Percentiles rank a stretch among this genome's conserved stretches.
phyloP scores from a whole-genome alignment of 139 green algal species.

The Monoraphidium neglectum region DNA sequence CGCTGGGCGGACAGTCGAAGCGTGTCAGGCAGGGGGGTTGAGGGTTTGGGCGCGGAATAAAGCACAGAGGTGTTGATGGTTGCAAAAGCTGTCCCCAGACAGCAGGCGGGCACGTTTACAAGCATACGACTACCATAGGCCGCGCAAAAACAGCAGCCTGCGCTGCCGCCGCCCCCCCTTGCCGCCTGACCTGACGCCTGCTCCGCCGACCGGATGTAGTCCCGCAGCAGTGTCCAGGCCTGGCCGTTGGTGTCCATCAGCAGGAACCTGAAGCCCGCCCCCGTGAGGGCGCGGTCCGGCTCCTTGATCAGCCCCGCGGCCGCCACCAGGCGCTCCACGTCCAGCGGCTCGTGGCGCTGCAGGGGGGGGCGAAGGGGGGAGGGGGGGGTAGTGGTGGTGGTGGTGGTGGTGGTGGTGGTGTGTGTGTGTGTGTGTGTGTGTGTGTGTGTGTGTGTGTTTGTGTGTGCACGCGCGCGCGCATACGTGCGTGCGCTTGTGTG shows the following conservation, averaged over 20 bases:
- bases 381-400: no score
- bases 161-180: slow-evolving; percentile 31
- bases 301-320: slow-evolving; percentile 43
- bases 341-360: slow-evolving; percentile 22
- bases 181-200: slow-evolving; percentile 12
- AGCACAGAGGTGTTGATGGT: no score
- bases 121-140: slow-evolving; percentile 5
- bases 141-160: neutral
- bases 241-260: slow-evolving; percentile 74
- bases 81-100: neutral
- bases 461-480: no score
- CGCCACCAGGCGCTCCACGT: slow-evolving; percentile 55
- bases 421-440: no score
- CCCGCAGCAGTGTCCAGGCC: slow-evolving; percentile 79
- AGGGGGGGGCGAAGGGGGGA: slow-evolving; percentile 9
- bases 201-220: slow-evolving; percentile 70
- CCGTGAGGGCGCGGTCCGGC: slow-evolving; percentile 43
- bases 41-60: no score
- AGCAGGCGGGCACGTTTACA: neutral
- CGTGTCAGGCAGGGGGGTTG: no score
- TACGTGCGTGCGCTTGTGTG: no score
- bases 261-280: slow-evolving; percentile 82
- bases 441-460: no score
- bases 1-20: slow-evolving; percentile 23
- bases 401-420: no score